Evolutionary conservation across 768 basidiomycete species (phyloP).

Genomic region (Phylloporus sp.): DNA sequence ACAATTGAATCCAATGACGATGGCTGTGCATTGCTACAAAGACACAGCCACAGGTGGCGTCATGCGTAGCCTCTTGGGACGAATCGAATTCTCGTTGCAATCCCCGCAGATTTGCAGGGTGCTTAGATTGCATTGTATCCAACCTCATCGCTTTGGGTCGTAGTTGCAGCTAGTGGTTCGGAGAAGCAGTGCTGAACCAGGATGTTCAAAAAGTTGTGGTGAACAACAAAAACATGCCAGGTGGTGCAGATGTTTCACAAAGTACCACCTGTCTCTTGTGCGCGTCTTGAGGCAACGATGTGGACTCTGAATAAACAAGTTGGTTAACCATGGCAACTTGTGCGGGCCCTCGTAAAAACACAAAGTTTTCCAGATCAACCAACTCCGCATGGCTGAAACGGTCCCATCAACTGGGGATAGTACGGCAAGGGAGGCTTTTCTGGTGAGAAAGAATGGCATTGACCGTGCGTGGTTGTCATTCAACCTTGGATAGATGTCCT

Average conservation of each 20-base stretch:
- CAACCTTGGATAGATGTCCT: constrained; percentile 9
- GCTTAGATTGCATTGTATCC: too few species aligned
- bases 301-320: neutral
- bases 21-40: too few species aligned
- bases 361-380: neutral
- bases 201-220: too few species aligned
- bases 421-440: constrained; percentile 9
- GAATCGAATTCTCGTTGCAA: too few species aligned
- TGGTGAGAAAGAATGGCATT: constrained; percentile 32
- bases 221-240: neutral
- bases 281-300: neutral
- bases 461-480: constrained; percentile 33
- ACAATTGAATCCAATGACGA: too few species aligned
- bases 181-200: neutral
- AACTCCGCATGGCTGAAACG: constrained; percentile 20
- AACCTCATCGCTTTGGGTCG: too few species aligned
- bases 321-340: neutral
- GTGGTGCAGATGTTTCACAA: neutral
- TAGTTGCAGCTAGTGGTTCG: neutral
- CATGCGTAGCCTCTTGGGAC: too few species aligned
- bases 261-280: neutral
- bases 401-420: constrained; percentile 3
- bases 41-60: too few species aligned
- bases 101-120: too few species aligned
- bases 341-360: neutral